Conservation (phyloP, 768 basidiomycete genomes). For the Suillus variegatus region DNA sequence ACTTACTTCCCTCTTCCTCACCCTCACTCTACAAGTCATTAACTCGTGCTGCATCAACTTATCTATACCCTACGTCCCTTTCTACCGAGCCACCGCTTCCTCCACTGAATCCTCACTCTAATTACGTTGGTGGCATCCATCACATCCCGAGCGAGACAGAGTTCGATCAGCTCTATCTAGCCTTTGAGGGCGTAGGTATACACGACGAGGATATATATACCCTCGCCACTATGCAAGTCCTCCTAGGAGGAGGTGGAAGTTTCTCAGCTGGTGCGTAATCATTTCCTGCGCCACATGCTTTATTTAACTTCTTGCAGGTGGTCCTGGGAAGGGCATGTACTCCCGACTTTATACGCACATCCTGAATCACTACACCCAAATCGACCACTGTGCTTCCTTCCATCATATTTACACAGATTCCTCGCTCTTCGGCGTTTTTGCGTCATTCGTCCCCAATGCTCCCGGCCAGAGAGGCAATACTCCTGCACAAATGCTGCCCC, state of each 20-base stretch:
- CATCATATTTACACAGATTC: constrained; percentile 97
- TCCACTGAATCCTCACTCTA: constrained; percentile 36
- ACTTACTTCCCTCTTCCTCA: constrained; percentile 57
- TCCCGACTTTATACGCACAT: constrained; percentile 95
- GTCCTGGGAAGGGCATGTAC: constrained; percentile 99
- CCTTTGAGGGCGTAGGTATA: constrained; percentile 88
- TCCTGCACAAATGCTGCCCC: constrained; percentile 72
- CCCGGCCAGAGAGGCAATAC: constrained; percentile 60
- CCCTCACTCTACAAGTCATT: constrained; percentile 64
- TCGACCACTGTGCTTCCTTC: constrained; percentile 96
- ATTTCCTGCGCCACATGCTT: background rate
- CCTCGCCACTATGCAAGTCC: constrained; percentile 90
- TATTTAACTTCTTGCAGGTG: constrained; percentile 49
- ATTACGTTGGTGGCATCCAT: constrained; percentile 84
- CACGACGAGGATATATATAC: constrained; percentile 92
- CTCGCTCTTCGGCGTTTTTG: constrained; percentile 89
- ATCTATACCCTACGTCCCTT: constrained; percentile 50
- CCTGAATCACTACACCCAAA: constrained; percentile 89
- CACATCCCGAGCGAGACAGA: constrained; percentile 69
- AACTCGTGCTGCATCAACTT: constrained; percentile 76
- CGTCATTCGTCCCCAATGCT: constrained; percentile 73
- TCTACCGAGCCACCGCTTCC: constrained; percentile 11
- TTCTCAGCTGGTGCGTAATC: constrained; percentile 80
- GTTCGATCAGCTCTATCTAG: constrained; percentile 92
- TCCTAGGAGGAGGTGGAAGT: constrained; percentile 93